Base-by-base conservation (phyloP, 2,329 filamentous ascomycete genomes). In the Elsinoe perseae region DNA sequence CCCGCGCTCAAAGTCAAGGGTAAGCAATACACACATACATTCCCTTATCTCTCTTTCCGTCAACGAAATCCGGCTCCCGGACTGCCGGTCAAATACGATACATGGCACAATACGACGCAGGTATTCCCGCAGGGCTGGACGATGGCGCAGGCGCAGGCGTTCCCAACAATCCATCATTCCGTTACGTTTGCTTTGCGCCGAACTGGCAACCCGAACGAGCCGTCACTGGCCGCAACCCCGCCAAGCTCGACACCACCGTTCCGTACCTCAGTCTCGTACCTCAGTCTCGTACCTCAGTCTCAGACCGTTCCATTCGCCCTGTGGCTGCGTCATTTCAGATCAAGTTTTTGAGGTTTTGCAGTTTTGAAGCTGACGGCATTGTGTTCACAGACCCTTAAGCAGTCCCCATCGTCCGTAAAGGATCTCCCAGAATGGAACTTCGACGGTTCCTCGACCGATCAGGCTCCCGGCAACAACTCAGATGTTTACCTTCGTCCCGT, bases 401-500 rank as follows among this genome's bases (percentile, higher is more conserved):
- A 80, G 70, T 73, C 80, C 68, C 77, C 80, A 64, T 69, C 69
- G 36, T 77, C 72, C 60, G 72, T 84, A 61, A 79, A 82, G 57
- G 84, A 87, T 61, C 83, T 88, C 61, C 82, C 85, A 66, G 84
- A 88, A 75, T 88, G 85, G 85, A 88, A 87, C 77, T 88, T 88
- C 68, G 85, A 89, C 72, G 92, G 92, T 69, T 95, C 89, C 57
- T 95, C 90, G 12, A 96, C 90, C 64, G 85, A 81, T 64, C 92
- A 97, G 76, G 92, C 92, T 50, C 89, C 89, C 38, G 90, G 91
- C 67, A 87, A 95, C 74, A 93, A 97, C 83, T 95, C 89, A 48
- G 92, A 97, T 75, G 88, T 96, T 79, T 96, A 95, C 82, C 88
- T 97, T 65, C 86, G 89, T 70, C 91, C 91, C 58, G 83, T 87